Evolutionary conservation across 2,329 filamentous ascomycete species (phyloP).

Genomic region (Pseudogymnoascus sp.): DNA sequence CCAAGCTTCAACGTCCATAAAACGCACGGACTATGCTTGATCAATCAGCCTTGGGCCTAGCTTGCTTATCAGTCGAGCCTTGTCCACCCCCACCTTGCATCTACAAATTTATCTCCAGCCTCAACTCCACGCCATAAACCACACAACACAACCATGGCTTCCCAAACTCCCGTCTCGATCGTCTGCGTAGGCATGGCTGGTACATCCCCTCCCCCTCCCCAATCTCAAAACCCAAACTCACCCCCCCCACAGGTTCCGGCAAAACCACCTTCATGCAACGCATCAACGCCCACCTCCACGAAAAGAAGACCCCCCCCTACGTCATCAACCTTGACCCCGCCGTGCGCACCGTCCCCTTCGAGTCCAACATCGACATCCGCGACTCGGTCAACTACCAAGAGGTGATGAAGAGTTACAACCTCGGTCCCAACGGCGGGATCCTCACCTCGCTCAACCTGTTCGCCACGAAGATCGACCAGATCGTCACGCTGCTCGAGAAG

Average conservation of each 20-base stretch:
- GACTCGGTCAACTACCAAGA: slow-evolving; percentile 99
- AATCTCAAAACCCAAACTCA: background rate
- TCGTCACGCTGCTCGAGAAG: slow-evolving; percentile 84
- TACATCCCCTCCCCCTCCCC: slow-evolving; percentile 31
- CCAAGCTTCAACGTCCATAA: background rate
- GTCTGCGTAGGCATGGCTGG: slow-evolving; percentile 97
- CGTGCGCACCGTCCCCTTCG: slow-evolving; percentile 87
- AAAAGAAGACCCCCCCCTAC: slow-evolving; percentile 74
- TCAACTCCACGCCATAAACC: background rate
- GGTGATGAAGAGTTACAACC: slow-evolving; percentile 98
- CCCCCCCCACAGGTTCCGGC: slow-evolving; percentile 59
- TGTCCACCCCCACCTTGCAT: background rate
- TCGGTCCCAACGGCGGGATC: slow-evolving; percentile 95
- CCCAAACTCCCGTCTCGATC: slow-evolving; percentile 61
- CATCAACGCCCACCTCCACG: slow-evolving; percentile 88
- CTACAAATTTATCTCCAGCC: slow-evolving; percentile 6
- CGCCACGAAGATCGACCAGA: slow-evolving; percentile 95
- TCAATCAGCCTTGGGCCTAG: slow-evolving; percentile 7
- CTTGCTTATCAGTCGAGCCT: slow-evolving; percentile 7
- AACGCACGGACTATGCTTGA: slow-evolving; percentile 1
- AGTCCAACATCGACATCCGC: slow-evolving; percentile 96
- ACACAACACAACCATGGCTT: slow-evolving; percentile 32
- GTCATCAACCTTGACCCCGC: slow-evolving; percentile 96
- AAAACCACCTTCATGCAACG: slow-evolving; percentile 99
- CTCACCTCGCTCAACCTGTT: slow-evolving; percentile 93